Base-by-base conservation (phyloP, 345 rosid species). In the Heritiera fomes region DNA sequence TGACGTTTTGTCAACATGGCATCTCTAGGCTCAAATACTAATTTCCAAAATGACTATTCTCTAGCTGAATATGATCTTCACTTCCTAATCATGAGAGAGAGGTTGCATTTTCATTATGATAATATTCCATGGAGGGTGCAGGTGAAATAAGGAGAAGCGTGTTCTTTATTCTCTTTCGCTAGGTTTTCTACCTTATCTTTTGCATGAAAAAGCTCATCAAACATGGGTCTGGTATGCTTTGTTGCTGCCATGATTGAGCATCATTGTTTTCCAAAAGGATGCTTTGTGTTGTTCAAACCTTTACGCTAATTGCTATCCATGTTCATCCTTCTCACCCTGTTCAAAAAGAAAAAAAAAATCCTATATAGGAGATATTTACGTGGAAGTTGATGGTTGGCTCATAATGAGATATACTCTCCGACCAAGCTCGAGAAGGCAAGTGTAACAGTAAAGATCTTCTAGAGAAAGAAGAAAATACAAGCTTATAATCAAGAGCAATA, bases 321-420 rank as follows among this genome's bases (percentile, higher is more conserved):
- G 11, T 61, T 65, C 73, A 58, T 79, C n/a, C 58, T 53, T 15
- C 58, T 5, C 71, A 17, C 14, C 6, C 8, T 59, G 17, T 7
- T 41, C 43, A 41, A 5, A 68, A 13, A 20, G n/a, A 47, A 45
- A 5, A 40, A 43, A 5, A 63, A 5, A 11, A 23, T 12, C 1
- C 75, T 40, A 34, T 3, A 1, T 55, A 55, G 53, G 46, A 62
- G 67, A 59, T 52, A 49, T 40, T 67, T 41, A 60, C 74, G 41
- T 76, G 76, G 76, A 68, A 70, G 32, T 49, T 34, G 8, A 53
- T 73, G 4, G 15, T 67, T 80, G 78, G 82, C 52, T 77, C 77
- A 38, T 70, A 20, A 70, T 47, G 47, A 20, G 38, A 70, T 43
- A 20, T 40, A n/a, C 8, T 4, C 60, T 23, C 75, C 8, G 5